Conservation (phyloP, 495 filamentous ascomycete genomes). For the Penicillium steckii region DNA sequence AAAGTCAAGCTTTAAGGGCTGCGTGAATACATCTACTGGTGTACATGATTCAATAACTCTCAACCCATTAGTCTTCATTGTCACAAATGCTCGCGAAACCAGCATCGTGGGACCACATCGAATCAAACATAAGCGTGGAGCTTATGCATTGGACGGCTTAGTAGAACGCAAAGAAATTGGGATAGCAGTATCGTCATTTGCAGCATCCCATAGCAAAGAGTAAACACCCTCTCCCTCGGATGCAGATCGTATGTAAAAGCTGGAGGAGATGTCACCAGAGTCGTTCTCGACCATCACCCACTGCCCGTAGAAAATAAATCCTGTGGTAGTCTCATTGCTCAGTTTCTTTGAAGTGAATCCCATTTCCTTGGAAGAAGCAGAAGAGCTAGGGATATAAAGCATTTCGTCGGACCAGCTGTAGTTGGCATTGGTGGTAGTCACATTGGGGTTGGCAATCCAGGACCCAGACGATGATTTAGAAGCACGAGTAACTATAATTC, state of each 20-base stretch:
- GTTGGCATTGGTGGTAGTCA: neutral
- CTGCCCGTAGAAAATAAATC: conserved; percentile 8
- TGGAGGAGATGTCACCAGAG: conserved; percentile 5
- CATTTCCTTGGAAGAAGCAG: conserved; percentile 5
- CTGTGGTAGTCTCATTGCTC: conserved; percentile 6
- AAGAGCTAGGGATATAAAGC: conserved; percentile 6
- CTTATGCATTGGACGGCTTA: neutral
- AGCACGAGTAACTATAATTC: neutral
- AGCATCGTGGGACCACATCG: too few species aligned
- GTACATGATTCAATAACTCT: neutral
- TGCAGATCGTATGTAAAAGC: conserved; percentile 1
- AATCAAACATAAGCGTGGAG: too few species aligned
- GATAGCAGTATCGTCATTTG: conserved; percentile 6
- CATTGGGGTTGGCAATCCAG: conserved; percentile 6
- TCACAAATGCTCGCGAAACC: too few species aligned
- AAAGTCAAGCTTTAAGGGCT: too few species aligned
- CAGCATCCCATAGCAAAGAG: conserved; percentile 3
- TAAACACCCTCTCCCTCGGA: conserved; percentile 3
- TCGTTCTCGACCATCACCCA: conserved; percentile 4
- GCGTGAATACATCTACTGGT: too few species aligned
- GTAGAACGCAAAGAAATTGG: conserved; percentile 6
- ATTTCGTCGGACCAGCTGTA: conserved; percentile 5
- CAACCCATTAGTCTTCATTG: neutral
- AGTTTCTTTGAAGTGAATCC: neutral
- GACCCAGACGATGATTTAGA: neutral